Evolutionary conservation across 768 basidiomycete genomes (phyloP), one percentile per base, ranked within the genome.

Genomic region (Tricholoma matsutake): DNA sequence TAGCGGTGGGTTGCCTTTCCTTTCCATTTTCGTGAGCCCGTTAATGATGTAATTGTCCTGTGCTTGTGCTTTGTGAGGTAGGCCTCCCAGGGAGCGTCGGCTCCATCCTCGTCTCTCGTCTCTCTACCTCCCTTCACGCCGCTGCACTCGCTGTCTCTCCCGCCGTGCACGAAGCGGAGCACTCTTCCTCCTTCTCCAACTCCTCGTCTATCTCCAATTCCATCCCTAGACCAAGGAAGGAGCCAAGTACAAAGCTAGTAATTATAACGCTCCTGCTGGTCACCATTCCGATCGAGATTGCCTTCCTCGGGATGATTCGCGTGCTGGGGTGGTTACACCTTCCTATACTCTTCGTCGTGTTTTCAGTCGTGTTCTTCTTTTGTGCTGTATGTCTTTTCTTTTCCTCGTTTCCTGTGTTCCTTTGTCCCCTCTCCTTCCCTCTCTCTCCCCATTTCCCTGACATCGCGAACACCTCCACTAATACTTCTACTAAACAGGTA

Each of bases 81-180:
- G 91, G 92, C 54, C 75, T 99, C 13, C 91, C 94, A 0, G 96
- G 96, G 10, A 87, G 89, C 43, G 89, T 95, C 3, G 96, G 96
- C 3, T 88, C 93, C 13, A 94, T 98, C 67, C 87, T 92, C 63
- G 88, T 95, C 37, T 97, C 96, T 1, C 84, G 97, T 7, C 79
- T 97, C 4, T 96, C 95, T 1, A 98, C 97, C 0, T 80, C 88
- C 0, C 79, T 98, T 20, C 97, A 99, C 63, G 81, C 86, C 0
- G 81, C 84, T 0, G 80, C 83, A 61, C 78, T 71, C 63, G 77
- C 66, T 59, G 72, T 31, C 65, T 35, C 59, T 61, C 59, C 67
- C 64, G 7, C 3, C 22, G 22, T 25, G 56, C 70, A 0, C 59
- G 65, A 37, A 9, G 35, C 5, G 10, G 10, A 37, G 35, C 14